These are phyloP conservation scores for Annulohypoxylon bovei DNA, from an alignment of 495 filamentous ascomycete species.

Conservation along the genomic window DNA sequence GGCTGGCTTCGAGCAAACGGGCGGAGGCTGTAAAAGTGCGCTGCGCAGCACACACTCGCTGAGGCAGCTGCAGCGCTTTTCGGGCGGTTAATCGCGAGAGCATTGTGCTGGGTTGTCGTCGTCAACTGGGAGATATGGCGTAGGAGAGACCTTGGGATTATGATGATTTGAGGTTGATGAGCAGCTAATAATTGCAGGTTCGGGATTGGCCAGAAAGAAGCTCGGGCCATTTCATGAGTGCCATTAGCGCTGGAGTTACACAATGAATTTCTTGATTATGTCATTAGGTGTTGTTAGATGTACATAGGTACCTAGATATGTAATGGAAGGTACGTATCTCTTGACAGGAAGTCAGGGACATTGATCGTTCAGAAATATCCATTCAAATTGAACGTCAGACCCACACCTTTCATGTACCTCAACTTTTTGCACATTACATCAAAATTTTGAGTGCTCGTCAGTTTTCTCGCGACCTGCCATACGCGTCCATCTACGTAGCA, in stretches of 20 bases:
- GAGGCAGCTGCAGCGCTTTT: slow-evolving; percentile 38
- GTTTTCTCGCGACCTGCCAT: neutral
- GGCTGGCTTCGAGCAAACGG: slow-evolving; percentile 50
- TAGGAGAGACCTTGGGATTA: slow-evolving; percentile 15
- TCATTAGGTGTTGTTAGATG: too few relatives aligned
- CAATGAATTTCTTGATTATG: neutral
- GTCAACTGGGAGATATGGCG: slow-evolving; percentile 48
- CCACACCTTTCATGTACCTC: too few relatives aligned
- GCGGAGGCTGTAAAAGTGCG: slow-evolving; percentile 52
- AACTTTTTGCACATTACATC: neutral
- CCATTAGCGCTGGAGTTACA: neutral
- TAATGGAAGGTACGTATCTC: neutral
- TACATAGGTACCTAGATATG: too few relatives aligned
- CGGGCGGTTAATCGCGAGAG: slow-evolving; percentile 55
- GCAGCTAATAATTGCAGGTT: slow-evolving; percentile 43
- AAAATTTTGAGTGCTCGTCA: neutral
- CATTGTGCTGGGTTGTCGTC: slow-evolving; percentile 55
- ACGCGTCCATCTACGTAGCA: neutral
- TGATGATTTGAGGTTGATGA: slow-evolving; percentile 60
- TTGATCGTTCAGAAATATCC: too few relatives aligned
- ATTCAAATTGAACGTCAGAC: neutral
- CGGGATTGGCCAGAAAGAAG: slow-evolving; percentile 47
- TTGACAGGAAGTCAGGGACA: neutral
- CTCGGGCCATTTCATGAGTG: slow-evolving; percentile 34
- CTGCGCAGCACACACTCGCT: slow-evolving; percentile 38